phyloP scores from a whole-genome alignment of 768 basidiomycete species.

The Tricholoma bakamatsutake region DNA sequence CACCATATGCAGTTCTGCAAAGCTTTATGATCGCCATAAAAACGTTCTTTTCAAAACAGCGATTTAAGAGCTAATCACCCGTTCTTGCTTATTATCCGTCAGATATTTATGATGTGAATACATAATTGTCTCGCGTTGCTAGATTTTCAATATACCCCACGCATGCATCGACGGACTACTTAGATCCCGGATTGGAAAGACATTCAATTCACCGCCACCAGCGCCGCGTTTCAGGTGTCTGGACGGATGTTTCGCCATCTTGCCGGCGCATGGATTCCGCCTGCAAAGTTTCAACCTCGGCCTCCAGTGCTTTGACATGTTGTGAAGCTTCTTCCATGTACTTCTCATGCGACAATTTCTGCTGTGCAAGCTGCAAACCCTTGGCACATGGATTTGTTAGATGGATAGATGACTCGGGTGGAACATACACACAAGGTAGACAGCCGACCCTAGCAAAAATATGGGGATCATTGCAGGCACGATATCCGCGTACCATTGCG shows the following conservation, averaged over 20 bases:
- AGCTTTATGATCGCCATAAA: constrained; percentile 71
- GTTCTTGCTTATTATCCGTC: neutral
- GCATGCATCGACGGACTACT: too few relatives aligned
- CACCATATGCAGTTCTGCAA: constrained; percentile 46
- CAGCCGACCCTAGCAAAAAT: constrained; percentile 69
- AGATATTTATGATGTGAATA: neutral
- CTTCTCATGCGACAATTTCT: constrained; percentile 64
- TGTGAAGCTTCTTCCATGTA: constrained; percentile 56
- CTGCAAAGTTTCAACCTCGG: constrained; percentile 44
- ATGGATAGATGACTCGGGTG: neutral
- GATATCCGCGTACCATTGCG: constrained; percentile 61
- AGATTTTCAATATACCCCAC: constrained; percentile 2
- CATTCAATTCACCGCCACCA: constrained; percentile 3
- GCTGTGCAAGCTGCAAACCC: constrained; percentile 63
- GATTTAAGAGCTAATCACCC: neutral
- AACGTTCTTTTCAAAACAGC: constrained; percentile 49
- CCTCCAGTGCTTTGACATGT: constrained; percentile 51
- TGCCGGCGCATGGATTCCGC: constrained; percentile 17
- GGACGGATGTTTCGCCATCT: constrained; percentile 4
- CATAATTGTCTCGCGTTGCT: neutral
- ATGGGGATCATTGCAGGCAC: constrained; percentile 77
- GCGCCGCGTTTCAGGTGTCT: neutral
- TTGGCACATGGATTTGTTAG: constrained; percentile 20
- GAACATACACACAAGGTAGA: constrained; percentile 55
- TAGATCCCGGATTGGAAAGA: neutral